Evolutionary conservation across 169 alveolate genomes (phyloP).

Genomic region (Eimeria tenella): DNA sequence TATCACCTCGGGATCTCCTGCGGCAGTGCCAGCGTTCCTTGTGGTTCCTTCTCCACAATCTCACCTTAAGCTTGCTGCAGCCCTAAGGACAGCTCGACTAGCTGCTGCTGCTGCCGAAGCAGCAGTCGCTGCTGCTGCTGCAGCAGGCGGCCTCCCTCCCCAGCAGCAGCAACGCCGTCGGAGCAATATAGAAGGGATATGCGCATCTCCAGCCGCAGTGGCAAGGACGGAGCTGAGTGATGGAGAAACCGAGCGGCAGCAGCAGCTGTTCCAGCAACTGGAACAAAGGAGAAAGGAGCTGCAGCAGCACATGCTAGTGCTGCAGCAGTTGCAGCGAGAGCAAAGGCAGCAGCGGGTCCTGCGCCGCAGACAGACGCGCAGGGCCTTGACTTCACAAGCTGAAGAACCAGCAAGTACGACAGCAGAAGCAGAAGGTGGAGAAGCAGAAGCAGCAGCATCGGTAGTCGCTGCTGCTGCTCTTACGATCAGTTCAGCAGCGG

Average conservation of each 20-base stretch:
- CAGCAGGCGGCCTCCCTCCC: conserved; percentile 26
- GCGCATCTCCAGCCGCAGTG: conserved; percentile 10
- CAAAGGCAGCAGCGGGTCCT: conserved; percentile 13
- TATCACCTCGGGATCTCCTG: conserved; percentile 20
- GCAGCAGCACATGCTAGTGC: conserved; percentile 27
- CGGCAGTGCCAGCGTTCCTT: conserved; percentile 26
- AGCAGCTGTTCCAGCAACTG: conserved; percentile 8
- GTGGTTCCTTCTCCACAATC: conserved; percentile 37
- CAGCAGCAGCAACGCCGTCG: conserved; percentile 14
- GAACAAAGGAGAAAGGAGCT: conserved; percentile 12
- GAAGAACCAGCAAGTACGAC: neutral
- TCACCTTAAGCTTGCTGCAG: conserved; percentile 8
- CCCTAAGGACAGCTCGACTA: neutral
- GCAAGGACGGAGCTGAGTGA: neutral
- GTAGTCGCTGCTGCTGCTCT: neutral
- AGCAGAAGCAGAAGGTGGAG: conserved; percentile 5
- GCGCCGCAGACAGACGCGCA: conserved; percentile 38
- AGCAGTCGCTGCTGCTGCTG: conserved; percentile 12
- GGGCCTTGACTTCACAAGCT: neutral
- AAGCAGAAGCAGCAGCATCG: neutral
- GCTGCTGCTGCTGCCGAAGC: neutral
- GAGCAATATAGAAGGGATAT: neutral
- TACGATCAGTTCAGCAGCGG: neutral
- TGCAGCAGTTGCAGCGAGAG: conserved; percentile 23
- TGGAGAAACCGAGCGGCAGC: neutral